Percentiles rank a stretch among this genome's conserved stretches.
These are phyloP conservation scores for Parafenestella ontariensis DNA, from an alignment of 2,329 filamentous ascomycete genomes.

Conservation along the genomic window DNA sequence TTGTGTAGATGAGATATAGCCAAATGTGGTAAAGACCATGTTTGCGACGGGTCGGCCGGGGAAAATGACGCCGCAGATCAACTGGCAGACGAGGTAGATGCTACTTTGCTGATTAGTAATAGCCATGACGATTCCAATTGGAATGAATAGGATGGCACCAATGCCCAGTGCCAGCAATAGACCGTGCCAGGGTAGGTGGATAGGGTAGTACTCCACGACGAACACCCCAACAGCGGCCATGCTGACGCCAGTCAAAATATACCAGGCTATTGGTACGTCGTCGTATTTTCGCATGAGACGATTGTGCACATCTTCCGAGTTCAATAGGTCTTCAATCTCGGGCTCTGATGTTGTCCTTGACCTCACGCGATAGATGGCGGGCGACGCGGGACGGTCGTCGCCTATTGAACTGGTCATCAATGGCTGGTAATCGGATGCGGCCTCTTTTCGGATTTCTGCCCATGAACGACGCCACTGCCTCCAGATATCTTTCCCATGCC, in stretches of 20 bases:
- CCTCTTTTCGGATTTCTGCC: conserved; percentile 62
- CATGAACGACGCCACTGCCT: conserved; percentile 75
- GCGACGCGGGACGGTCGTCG: conserved; percentile 37
- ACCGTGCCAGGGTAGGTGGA: conserved; percentile 87
- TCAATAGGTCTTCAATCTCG: conserved; percentile 63
- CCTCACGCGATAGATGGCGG: conserved; percentile 24
- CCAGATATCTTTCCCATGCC: conserved; percentile 85
- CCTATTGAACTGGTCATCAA: conserved; percentile 41
- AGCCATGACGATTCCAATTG: conserved; percentile 91
- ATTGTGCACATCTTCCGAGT: conserved; percentile 81
- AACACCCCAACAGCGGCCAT: conserved; percentile 85
- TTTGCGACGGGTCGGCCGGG: conserved; percentile 87
- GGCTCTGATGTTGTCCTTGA: conserved; percentile 45
- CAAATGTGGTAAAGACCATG: conserved; percentile 93
- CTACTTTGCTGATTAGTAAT: conserved; percentile 89
- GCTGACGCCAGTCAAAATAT: conserved; percentile 73
- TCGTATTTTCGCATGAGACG: conserved; percentile 83
- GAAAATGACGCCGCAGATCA: conserved; percentile 82
- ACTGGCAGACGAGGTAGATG: conserved; percentile 85
- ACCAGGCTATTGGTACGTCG: conserved; percentile 84
- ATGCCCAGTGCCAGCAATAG: conserved; percentile 79
- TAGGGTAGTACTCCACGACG: conserved; percentile 78
- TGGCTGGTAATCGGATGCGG: conserved; percentile 42
- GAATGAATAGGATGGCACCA: conserved; percentile 83
- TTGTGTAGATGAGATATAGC: conserved; percentile 86